Conservation (phyloP, 495 filamentous ascomycete species). For the Hapsidospora chrysogenum region DNA sequence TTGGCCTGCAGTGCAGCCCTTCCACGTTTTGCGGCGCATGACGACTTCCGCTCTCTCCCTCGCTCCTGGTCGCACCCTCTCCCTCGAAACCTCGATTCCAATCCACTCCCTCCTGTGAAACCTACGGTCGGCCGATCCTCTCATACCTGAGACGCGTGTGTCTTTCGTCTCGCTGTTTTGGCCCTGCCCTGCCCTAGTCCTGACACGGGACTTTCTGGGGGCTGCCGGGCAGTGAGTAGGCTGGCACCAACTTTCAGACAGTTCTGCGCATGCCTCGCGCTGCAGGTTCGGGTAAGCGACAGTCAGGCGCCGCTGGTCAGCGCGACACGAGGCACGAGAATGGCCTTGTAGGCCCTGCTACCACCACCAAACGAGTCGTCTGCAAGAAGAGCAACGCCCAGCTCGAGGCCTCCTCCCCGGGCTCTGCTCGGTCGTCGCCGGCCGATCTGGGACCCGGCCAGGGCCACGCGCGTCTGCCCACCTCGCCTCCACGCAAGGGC, state of each 20-base stretch:
- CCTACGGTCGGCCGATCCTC: neutral
- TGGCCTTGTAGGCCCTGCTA: constrained; percentile 70
- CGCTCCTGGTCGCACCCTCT: neutral
- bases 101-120: neutral
- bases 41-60: neutral
- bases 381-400: constrained; percentile 31
- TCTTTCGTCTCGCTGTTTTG: constrained; percentile 1
- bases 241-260: neutral
- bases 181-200: constrained; percentile 3
- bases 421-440: neutral
- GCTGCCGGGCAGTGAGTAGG: constrained; percentile 1
- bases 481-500: neutral
- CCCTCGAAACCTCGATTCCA: neutral
- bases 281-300: constrained; percentile 49
- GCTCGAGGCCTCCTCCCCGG: constrained; percentile 28
- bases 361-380: constrained; percentile 44
- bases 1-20: too few species aligned
- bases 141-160: neutral
- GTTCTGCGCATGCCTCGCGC: constrained; percentile 53
- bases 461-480: neutral
- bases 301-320: constrained; percentile 43
- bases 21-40: neutral
- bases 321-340: constrained; percentile 76
- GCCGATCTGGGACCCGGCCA: constrained; percentile 1
- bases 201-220: neutral